A percentile compares a stretch with the other conserved stretches of the same genome.
Conservation (phyloP, 352 stramenopile species). For the Globisporangium okanoganense region DNA sequence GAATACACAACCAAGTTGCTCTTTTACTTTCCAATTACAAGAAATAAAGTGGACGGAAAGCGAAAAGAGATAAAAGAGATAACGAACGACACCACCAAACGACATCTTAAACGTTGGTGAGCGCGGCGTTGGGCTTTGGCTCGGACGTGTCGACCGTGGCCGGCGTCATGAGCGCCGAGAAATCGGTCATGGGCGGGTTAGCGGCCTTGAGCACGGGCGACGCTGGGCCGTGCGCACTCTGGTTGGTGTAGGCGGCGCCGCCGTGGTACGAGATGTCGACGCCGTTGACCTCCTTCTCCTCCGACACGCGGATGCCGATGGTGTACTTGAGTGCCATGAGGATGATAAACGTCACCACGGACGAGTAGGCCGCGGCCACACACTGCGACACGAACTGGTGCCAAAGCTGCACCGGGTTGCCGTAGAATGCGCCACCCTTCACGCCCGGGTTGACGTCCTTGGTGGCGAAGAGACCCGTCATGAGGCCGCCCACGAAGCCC, state of each 20-base stretch:
- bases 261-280: constrained; percentile 80
- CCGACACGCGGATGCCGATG: constrained; percentile 64
- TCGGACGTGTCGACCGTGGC: constrained; percentile 7
- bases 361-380: constrained; percentile 63
- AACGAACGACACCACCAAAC: neutral
- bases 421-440: constrained; percentile 26
- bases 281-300: constrained; percentile 74
- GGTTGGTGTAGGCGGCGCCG: constrained; percentile 55
- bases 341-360: constrained; percentile 65
- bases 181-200: constrained; percentile 29
- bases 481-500: constrained; percentile 54
- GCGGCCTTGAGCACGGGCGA: constrained; percentile 30
- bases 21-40: neutral
- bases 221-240: constrained; percentile 28
- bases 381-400: constrained; percentile 25
- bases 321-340: constrained; percentile 68
- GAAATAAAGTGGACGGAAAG: too few species aligned
- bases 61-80: neutral
- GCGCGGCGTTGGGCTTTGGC: constrained; percentile 5
- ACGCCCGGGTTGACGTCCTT: constrained; percentile 33
- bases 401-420: constrained; percentile 21
- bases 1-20: neutral
- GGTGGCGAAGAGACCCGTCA: constrained; percentile 65
- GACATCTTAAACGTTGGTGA: constrained; percentile 17
- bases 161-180: constrained; percentile 29